Conservation (phyloP, 2,329 filamentous ascomycete species). For the Trichoderma sp. region DNA sequence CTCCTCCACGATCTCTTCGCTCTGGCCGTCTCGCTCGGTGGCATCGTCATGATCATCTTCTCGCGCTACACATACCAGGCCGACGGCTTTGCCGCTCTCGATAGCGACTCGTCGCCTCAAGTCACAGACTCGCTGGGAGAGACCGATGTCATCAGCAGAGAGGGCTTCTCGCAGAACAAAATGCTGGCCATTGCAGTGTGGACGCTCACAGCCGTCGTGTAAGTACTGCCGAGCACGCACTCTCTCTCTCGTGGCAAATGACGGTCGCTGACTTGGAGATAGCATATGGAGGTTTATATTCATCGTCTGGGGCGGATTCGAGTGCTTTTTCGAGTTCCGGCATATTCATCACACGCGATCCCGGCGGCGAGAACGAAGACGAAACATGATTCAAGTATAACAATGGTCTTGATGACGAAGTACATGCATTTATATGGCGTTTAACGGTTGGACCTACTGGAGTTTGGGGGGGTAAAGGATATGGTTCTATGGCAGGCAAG, state of each 20-base stretch:
- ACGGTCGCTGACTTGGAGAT: not conserved
- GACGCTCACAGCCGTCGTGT: slow-evolving; percentile 17
- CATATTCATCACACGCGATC: not conserved
- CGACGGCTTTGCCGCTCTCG: slow-evolving; percentile 1
- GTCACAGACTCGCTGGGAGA: not conserved
- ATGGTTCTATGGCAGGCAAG: not conserved
- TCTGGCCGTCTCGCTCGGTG: slow-evolving; percentile 34
- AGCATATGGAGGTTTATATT: slow-evolving; percentile 19
- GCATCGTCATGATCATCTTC: slow-evolving; percentile 32
- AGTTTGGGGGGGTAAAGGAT: not conserved
- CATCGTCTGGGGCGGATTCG: slow-evolving; percentile 19
- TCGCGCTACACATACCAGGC: slow-evolving; percentile 13
- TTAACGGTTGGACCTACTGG: not conserved
- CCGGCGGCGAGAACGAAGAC: not conserved
- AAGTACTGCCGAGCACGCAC: not conserved
- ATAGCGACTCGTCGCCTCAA: not conserved
- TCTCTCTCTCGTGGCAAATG: not conserved
- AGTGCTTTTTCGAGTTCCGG: slow-evolving; percentile 16
- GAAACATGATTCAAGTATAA: not conserved
- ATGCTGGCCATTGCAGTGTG: slow-evolving; percentile 19
- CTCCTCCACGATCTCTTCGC: slow-evolving; percentile 35
- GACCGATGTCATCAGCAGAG: slow-evolving; percentile 9
- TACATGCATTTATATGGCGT: slow-evolving; percentile 1
- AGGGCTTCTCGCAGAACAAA: slow-evolving; percentile 14
- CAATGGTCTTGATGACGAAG: not conserved